Evolutionary conservation across 148 eudicot genomes (phyloP), one percentile per base, ranked within the genome.

Genomic region (Amaranthus hypochondriacus): DNA sequence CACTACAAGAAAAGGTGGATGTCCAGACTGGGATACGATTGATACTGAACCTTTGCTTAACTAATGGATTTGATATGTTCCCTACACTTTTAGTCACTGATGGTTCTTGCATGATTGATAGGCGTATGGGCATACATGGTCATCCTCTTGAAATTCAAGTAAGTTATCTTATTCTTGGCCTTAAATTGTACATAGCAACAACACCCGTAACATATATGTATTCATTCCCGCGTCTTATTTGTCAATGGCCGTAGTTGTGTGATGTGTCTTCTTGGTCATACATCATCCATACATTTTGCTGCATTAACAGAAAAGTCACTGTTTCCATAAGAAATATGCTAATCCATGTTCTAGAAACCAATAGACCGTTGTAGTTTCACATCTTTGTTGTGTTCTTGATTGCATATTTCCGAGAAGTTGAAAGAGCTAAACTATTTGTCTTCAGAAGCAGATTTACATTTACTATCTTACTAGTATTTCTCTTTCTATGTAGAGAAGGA

Each of bases 101-200:
- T 84, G 98, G 98, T 62, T 93, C 98, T 61, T 93, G 96, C 87
- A 93, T 93, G 98, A 90, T 90, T 73, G 98, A 93, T 74, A 84
- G 98, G 70, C 86, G 98, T 65, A 90, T 93, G 98, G 98, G 98
- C 48, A 90, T 93, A 74, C 96, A 93, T 59, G 98, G 98, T 48
- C 96, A 90, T 77, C 96, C 98, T 67, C 90, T 93, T 77, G 98
- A 93, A 85, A 93, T 90, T 80, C 96, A 93, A 85, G 98, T 93
- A 75, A 83, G 91, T 80, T 72, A 10, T 51, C 48, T n/a, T 48
- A 65, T 52, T 52, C 28, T 69, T 10, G 42, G n/a, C 18, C 62
- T 46, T 9, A 60, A 28, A 28, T 2, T 28, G 39, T 28, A 28
- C 39, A 28, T 28, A 28, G 39, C 39, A 28, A 28, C 39, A 28